phyloP scores from a whole-genome alignment of 2,329 filamentous ascomycete species.

The Sarocladiaceae sp. region DNA sequence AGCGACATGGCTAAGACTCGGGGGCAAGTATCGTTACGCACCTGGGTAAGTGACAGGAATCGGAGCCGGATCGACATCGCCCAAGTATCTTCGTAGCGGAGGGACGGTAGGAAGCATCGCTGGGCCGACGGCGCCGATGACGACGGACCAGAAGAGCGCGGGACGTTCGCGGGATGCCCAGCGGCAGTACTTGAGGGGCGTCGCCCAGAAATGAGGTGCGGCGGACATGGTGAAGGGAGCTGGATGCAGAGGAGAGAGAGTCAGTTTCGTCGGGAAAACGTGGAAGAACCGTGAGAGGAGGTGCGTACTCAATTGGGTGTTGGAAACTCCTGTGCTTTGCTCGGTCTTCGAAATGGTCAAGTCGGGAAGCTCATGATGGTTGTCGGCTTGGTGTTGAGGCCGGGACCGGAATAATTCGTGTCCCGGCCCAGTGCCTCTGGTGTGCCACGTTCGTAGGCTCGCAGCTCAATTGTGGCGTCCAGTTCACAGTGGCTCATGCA shows the following conservation, averaged over 20 bases:
- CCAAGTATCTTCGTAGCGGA: conserved; percentile 63
- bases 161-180: conserved; percentile 87
- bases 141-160: conserved; percentile 81
- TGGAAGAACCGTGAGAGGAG: background rate
- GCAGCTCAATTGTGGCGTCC: background rate
- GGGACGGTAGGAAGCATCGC: conserved; percentile 64
- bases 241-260: background rate
- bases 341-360: no score
- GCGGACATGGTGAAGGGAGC: conserved; percentile 46
- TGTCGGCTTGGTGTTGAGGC: conserved; percentile 3
- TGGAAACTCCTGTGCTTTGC: no score
- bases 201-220: conserved; percentile 72
- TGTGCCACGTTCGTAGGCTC: background rate
- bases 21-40: no score
- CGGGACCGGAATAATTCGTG: conserved; percentile 1
- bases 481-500: background rate
- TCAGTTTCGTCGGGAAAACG: background rate
- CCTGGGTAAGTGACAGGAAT: conserved; percentile 90
- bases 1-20: no score
- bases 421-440: background rate
- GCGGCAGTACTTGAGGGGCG: conserved; percentile 75
- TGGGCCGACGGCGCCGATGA: conserved; percentile 69
- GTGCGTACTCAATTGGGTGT: conserved; percentile 29
- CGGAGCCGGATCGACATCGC: conserved; percentile 63
- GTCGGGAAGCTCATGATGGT: conserved; percentile 6